phyloP scores from a whole-genome alignment of 768 basidiomycete genomes.

The Tulasnella sp. region DNA sequence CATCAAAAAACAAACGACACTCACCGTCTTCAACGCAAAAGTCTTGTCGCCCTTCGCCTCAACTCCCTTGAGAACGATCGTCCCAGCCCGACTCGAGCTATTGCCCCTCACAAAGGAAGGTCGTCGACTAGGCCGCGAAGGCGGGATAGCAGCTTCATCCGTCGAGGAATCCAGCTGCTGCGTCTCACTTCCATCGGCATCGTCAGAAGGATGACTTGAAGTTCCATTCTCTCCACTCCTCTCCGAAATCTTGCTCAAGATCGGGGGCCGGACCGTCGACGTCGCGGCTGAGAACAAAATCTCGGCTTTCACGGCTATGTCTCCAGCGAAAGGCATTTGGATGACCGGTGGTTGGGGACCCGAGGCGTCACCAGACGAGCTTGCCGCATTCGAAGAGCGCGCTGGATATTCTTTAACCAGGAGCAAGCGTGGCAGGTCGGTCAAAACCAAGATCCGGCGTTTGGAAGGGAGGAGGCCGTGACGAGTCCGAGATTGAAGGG shows the following conservation, averaged over 20 bases:
- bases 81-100: not conserved
- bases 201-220: not conserved
- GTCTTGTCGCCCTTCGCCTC: conserved; percentile 12
- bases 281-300: conserved; percentile 10
- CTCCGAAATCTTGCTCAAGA: conserved; percentile 18
- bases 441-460: conserved; percentile 17
- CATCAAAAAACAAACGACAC: not conserved
- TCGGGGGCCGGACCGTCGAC: not conserved
- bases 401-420: conserved; percentile 16
- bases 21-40: conserved; percentile 11
- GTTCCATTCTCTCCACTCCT: not conserved
- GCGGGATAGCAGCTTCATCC: not conserved
- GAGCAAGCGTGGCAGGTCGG: conserved; percentile 16
- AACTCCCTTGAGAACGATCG: not conserved
- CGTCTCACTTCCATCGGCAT: not conserved
- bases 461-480: conserved; percentile 17
- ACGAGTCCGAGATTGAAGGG: conserved; percentile 5
- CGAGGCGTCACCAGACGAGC: not conserved
- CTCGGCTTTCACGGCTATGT: conserved; percentile 11
- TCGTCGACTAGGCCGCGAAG: not conserved
- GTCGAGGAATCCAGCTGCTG: not conserved
- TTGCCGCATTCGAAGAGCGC: not conserved
- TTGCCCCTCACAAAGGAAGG: not conserved
- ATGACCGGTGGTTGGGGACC: not conserved
- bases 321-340: not conserved